phyloP scores from a whole-genome alignment of 495 filamentous ascomycete genomes.

The Penicillium steckii region DNA sequence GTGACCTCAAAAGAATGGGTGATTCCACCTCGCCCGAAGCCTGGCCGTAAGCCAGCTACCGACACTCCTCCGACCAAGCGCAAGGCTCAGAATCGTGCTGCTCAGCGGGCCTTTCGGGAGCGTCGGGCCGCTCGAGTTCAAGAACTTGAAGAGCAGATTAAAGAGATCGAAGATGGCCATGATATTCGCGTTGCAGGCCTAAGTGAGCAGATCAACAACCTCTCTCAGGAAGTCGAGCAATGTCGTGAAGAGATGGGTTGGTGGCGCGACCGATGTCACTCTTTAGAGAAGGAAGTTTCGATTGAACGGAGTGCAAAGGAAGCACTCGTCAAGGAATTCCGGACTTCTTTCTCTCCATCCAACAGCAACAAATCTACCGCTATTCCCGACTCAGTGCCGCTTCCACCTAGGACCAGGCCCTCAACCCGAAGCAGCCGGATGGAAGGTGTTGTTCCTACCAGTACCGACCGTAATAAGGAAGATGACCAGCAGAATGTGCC shows the following conservation, averaged over 20 bases:
- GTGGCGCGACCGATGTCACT: constrained; percentile 50
- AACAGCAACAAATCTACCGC: constrained; percentile 15
- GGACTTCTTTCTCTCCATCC: constrained; percentile 28
- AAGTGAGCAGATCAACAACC: constrained; percentile 44
- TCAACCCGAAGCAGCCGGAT: constrained; percentile 24
- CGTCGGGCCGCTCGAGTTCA: constrained; percentile 78
- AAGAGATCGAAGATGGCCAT: constrained; percentile 57
- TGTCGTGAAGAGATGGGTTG: constrained; percentile 44
- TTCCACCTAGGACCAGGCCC: constrained; percentile 26
- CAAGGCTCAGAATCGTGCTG: constrained; percentile 91
- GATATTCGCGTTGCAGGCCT: constrained; percentile 43
- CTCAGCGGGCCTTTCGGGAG: constrained; percentile 89
- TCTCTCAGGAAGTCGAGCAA: constrained; percentile 54
- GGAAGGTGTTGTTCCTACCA: constrained; percentile 18
- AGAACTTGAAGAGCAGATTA: constrained; percentile 82
- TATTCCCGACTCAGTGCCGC: constrained; percentile 33
- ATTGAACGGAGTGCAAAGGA: constrained; percentile 45
- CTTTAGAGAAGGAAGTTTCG: constrained; percentile 46
- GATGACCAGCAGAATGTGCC: constrained; percentile 33
- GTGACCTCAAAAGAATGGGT: constrained; percentile 83
- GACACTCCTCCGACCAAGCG: constrained; percentile 90
- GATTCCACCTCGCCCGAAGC: constrained; percentile 83
- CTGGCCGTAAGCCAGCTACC: constrained; percentile 88
- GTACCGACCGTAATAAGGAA: constrained; percentile 13
- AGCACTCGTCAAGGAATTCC: constrained; percentile 41